Base-by-base conservation (phyloP, 345 rosid genomes). In the Eucalyptus coolabah region DNA sequence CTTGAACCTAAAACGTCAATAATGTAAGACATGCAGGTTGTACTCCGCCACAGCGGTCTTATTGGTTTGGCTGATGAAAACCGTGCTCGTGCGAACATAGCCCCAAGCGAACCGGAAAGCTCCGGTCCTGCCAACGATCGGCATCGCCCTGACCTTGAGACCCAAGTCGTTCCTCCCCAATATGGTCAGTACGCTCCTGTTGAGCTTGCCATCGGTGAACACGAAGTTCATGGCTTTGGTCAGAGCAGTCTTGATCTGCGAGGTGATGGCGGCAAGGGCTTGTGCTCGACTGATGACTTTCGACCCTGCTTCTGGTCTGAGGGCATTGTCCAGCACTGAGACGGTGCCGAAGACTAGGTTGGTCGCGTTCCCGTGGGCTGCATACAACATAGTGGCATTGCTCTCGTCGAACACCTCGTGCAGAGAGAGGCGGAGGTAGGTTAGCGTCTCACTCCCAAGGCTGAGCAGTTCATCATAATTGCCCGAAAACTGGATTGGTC, bases 21-120 rank as follows among this genome's bases (percentile, higher is more conserved):
- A 49, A 51, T 86, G 87, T 3, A 86, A 50, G 21, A 86, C 87
- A 32, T 23, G 51, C 51, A 86, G 42, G 50, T 86, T 50, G 37
- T 86, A 86, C 37, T 8, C 60, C 54, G 18, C 87, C 34, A 86
- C 60, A 3, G 26, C 37, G 6, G 26, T n/a, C 40, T n/a, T 50
- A 21, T 47, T 50, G 30, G 10, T 32, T 32, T 30, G 87, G 60
- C 90, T 91, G 56, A 87, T 21, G 1, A 37, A 11, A 42, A 72
- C 87, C 51, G 92, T 90, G 87, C 23, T 91, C 9, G 92, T 92
- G 47, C 88, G 77, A 9, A 89, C 93, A 65, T 93, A 90, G 24
- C 94, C 94, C 32, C 91, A 86, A 50, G 93, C 91, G 50, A 90
- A 91, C 50, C 91, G 89, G 92, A 93, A 93, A 65, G 88, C 21